A percentile compares a stretch with the other conserved stretches of the same genome.
phyloP scores from a whole-genome alignment of 352 stramenopile genomes.

The Globisporangium barbulae region DNA sequence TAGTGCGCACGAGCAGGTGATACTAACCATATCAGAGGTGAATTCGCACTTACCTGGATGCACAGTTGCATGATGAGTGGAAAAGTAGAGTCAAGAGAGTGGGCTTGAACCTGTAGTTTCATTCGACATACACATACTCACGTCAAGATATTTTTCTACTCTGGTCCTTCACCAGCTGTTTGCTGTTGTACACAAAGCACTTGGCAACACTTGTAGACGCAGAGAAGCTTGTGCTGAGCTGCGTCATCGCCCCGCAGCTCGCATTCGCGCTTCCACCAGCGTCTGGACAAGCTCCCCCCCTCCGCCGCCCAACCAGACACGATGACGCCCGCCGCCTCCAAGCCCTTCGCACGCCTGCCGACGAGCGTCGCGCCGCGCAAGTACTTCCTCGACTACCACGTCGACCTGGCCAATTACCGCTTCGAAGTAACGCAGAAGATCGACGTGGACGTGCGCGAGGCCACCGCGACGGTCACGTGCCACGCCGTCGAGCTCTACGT shows the following conservation, averaged over 20 bases:
- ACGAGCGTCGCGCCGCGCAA: constrained; percentile 53
- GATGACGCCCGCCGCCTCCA: constrained; percentile 11
- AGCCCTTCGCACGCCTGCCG: constrained; percentile 66
- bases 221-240: background rate
- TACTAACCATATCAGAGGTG: no score
- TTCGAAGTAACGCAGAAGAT: constrained; percentile 73
- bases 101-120: background rate
- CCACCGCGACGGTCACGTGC: constrained; percentile 83
- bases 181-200: background rate
- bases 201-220: background rate
- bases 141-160: no score
- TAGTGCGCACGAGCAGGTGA: no score
- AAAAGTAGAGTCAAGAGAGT: constrained; percentile 5
- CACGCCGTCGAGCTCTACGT: constrained; percentile 94
- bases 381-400: constrained; percentile 79
- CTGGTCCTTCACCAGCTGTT: background rate
- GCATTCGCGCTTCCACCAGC: background rate
- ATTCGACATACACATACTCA: background rate
- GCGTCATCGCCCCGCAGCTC: background rate
- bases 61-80: constrained; percentile 6
- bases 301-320: background rate
- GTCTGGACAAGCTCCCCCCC: constrained; percentile 2
- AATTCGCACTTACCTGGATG: no score
- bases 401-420: constrained; percentile 68
- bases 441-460: constrained; percentile 50